phyloP scores from a whole-genome alignment of 106 monocot genomes.

The Platanthera guangdongensis region DNA sequence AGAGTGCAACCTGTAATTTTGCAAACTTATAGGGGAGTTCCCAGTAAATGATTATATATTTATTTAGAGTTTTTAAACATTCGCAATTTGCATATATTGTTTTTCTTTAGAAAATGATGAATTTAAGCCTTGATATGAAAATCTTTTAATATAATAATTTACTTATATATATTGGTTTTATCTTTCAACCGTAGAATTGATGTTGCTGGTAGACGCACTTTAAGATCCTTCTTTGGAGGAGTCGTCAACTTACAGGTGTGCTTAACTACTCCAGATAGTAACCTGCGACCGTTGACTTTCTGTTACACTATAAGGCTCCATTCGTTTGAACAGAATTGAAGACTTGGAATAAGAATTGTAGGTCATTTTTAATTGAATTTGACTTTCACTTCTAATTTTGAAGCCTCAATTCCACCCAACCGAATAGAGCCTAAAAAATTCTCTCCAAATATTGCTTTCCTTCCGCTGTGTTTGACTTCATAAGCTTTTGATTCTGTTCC shows the following conservation, averaged over 20 bases:
- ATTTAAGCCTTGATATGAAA: neutral
- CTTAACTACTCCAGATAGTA: neutral
- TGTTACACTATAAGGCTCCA: too few relatives aligned
- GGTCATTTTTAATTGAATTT: neutral
- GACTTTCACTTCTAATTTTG: too few relatives aligned
- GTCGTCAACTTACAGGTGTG: slow-evolving; percentile 74
- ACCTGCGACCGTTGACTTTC: too few relatives aligned
- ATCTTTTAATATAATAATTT: neutral
- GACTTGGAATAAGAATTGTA: neutral
- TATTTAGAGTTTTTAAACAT: neutral
- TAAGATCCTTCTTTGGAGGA: slow-evolving; percentile 63
- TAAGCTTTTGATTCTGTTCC: neutral
- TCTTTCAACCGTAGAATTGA: slow-evolving; percentile 41
- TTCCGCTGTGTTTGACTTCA: neutral
- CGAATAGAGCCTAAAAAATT: neutral
- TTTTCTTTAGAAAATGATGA: neutral
- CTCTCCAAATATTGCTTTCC: neutral
- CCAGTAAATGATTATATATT: too few relatives aligned
- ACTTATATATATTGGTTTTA: neutral
- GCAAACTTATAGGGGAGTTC: too few relatives aligned
- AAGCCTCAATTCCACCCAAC: neutral
- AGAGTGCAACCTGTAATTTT: too few relatives aligned
- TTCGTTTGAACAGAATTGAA: too few relatives aligned
- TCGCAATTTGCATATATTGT: neutral
- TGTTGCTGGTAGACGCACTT: slow-evolving; percentile 58